A percentile compares a stretch with the other conserved stretches of the same genome.
These are phyloP conservation scores for Capsicum baccatum DNA, from an alignment of 257 asterid genomes.

Conservation along the genomic window DNA sequence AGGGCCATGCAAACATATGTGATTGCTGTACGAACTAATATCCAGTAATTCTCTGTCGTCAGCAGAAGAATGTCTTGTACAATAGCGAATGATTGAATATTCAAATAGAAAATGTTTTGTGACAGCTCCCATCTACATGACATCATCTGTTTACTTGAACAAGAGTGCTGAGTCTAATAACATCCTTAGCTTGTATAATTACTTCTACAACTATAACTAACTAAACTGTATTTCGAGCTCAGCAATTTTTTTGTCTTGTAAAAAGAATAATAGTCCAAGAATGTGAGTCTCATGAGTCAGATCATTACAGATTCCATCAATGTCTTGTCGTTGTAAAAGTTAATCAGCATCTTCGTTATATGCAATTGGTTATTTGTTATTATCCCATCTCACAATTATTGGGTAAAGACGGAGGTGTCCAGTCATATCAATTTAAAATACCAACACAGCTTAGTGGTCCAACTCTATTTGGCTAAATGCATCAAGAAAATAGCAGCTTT, in stretches of 20 bases:
- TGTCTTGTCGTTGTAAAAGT: background rate
- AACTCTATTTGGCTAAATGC: conserved; percentile 30
- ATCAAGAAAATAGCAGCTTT: conserved; percentile 26
- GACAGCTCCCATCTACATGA: conserved; percentile 39
- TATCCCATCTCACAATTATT: conserved; percentile 50
- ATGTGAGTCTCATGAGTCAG: background rate
- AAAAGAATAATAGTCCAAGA: background rate
- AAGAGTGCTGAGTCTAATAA: background rate
- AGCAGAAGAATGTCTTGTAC: conserved; percentile 30
- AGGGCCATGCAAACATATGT: background rate
- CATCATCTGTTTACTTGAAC: background rate
- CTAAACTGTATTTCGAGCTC: background rate
- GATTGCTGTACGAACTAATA: background rate
- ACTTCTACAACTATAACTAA: conserved; percentile 18
- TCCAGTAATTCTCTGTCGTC: conserved; percentile 16
- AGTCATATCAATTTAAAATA: conserved; percentile 56
- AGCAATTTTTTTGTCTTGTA: background rate
- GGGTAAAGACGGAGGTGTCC: conserved; percentile 51
- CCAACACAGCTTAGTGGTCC: conserved; percentile 39
- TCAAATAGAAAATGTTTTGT: conserved; percentile 35
- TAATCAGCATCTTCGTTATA: conserved; percentile 16
- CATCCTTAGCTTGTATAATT: background rate
- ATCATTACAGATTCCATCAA: background rate
- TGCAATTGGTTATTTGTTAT: conserved; percentile 31
- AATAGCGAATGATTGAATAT: conserved; percentile 35